Conservation (phyloP, 371 early-diverging fungal species). For the Batkoa obscura region DNA sequence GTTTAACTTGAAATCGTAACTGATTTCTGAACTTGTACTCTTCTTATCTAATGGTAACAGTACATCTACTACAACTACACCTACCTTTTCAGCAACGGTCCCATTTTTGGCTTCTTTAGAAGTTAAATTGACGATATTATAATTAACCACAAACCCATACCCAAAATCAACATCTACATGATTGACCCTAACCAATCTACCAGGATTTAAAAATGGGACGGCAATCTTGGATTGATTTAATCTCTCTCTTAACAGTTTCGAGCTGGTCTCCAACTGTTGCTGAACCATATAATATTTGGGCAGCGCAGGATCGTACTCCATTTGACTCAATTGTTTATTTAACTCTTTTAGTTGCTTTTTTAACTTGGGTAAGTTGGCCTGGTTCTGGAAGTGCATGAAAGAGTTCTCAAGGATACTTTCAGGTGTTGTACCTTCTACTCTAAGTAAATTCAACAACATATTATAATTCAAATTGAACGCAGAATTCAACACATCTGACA, state of each 20-base stretch:
- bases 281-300: slow-evolving; percentile 57
- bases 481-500: slow-evolving; percentile 83
- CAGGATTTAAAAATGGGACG: slow-evolving; percentile 72
- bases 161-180: slow-evolving; percentile 63
- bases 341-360: slow-evolving; percentile 20
- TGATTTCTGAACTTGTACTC: too few species aligned
- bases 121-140: slow-evolving; percentile 10
- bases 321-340: background rate
- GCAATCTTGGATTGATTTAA: slow-evolving; percentile 60
- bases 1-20: too few species aligned
- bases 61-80: background rate
- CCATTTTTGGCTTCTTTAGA: slow-evolving; percentile 10
- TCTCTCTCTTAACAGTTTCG: slow-evolving; percentile 50
- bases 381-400: slow-evolving; percentile 95
- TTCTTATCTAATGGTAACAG: too few species aligned
- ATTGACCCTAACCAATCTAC: slow-evolving; percentile 56
- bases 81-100: slow-evolving; percentile 11
- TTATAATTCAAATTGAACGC: slow-evolving; percentile 98
- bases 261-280: slow-evolving; percentile 40
- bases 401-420: slow-evolving; percentile 88
- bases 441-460: slow-evolving; percentile 96
- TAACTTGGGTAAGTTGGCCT: slow-evolving; percentile 58
- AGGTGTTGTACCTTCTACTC: slow-evolving; percentile 93
- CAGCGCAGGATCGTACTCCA: slow-evolving; percentile 31
- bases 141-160: slow-evolving; percentile 71